Conservation (phyloP, 805 yeast species). For the Kodamaea restingae region DNA sequence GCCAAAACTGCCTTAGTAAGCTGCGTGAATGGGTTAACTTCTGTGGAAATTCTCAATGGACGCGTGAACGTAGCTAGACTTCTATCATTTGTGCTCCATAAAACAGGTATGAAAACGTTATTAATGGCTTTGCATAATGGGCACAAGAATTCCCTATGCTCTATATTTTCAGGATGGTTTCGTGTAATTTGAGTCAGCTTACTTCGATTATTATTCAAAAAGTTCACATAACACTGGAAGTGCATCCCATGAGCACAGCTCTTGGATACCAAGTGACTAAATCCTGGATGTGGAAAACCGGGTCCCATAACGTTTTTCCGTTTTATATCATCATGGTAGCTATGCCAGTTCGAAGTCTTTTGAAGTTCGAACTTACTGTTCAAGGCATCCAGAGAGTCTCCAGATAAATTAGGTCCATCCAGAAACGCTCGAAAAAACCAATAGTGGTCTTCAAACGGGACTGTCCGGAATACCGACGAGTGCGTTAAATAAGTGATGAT, state of each 20-base stretch:
- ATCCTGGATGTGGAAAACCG: conserved; percentile 52
- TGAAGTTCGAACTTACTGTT: conserved; percentile 11
- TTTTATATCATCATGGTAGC: conserved; percentile 34
- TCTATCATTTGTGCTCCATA: conserved; percentile 51
- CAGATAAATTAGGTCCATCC: conserved; percentile 40
- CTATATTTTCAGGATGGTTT: conserved; percentile 71
- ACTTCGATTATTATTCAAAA: conserved; percentile 50
- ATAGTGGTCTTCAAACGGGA: conserved; percentile 60
- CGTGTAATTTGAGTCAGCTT: conserved; percentile 73
- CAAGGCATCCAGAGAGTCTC: conserved; percentile 20
- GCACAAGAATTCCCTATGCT: conserved; percentile 73
- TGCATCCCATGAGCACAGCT: conserved; percentile 97
- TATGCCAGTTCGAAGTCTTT: conserved; percentile 32
- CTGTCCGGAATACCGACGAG: conserved; percentile 55
- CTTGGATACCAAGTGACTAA: conserved; percentile 49
- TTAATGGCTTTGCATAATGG: conserved; percentile 88
- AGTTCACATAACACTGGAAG: conserved; percentile 66
- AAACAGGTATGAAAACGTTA: conserved; percentile 76
- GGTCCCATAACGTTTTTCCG: conserved; percentile 57
- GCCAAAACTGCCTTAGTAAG: conserved; percentile 11
- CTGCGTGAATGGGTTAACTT: background rate
- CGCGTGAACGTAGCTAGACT: conserved; percentile 13
- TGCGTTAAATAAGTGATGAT: conserved; percentile 59
- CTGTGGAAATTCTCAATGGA: background rate
- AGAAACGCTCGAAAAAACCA: conserved; percentile 66